These are phyloP conservation scores for Chlorella sp. DNA, from an alignment of 139 green algal species.

Conservation along the genomic window DNA sequence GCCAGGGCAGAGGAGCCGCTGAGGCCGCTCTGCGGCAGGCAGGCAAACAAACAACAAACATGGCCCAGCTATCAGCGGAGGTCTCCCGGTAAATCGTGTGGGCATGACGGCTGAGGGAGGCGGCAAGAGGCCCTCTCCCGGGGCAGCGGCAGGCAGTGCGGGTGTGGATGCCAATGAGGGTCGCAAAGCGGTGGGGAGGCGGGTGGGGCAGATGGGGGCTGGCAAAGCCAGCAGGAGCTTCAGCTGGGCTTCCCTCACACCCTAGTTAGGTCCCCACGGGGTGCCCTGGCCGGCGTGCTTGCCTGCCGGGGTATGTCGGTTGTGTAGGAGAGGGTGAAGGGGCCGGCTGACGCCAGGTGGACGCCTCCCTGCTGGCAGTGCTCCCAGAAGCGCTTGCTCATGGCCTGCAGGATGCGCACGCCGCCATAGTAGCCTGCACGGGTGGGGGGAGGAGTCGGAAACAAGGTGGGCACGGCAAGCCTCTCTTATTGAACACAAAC, in stretches of 20 bases:
- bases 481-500: too few relatives aligned
- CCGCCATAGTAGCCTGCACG: slow-evolving; percentile 80
- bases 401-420: slow-evolving; percentile 84
- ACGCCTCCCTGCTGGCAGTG: slow-evolving; percentile 67
- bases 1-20: slow-evolving; percentile 91
- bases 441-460: too few relatives aligned
- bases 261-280: background rate
- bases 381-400: slow-evolving; percentile 68
- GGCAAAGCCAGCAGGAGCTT: background rate
- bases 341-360: slow-evolving; percentile 34
- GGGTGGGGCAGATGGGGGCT: background rate
- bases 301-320: slow-evolving; percentile 88
- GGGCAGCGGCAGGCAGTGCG: background rate
- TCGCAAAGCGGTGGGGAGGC: too few relatives aligned
- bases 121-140: too few relatives aligned
- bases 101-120: too few relatives aligned
- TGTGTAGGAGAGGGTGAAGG: slow-evolving; percentile 84
- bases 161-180: background rate
- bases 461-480: too few relatives aligned
- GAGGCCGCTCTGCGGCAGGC: slow-evolving; percentile 61
- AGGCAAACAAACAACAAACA: too few relatives aligned
- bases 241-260: background rate
- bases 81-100: too few relatives aligned
- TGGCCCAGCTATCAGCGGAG: too few relatives aligned
- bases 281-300: background rate